Conservation (phyloP, 768 basidiomycete genomes). For the Lactarius evosmus region DNA sequence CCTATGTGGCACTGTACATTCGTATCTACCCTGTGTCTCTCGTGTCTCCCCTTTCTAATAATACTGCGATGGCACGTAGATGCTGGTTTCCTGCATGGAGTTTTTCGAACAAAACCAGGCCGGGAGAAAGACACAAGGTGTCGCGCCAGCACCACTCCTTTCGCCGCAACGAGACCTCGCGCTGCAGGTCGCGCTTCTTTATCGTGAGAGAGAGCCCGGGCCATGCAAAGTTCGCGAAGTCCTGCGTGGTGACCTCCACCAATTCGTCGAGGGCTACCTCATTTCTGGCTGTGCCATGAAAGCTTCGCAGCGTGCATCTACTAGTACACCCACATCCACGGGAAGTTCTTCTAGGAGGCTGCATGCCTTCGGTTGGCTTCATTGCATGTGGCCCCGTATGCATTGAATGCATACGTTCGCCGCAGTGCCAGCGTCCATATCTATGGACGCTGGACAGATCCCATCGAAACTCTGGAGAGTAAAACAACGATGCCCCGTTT, state of each 20-base stretch:
- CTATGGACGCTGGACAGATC: conserved; percentile 96
- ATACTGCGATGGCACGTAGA: conserved; percentile 94
- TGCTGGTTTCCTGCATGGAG: conserved; percentile 93
- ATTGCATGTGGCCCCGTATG: conserved; percentile 88
- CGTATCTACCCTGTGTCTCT: too few relatives aligned
- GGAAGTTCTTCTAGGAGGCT: conserved; percentile 96
- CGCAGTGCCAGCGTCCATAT: conserved; percentile 98
- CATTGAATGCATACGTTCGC: conserved; percentile 96
- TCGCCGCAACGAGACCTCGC: neutral
- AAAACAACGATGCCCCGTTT: conserved; percentile 97
- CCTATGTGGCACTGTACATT: too few relatives aligned
- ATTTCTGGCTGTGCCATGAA: conserved; percentile 97
- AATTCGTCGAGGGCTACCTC: conserved; percentile 95
- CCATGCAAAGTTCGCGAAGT: conserved; percentile 99
- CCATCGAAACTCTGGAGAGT: conserved; percentile 98
- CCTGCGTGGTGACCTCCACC: conserved; percentile 96
- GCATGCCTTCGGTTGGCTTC: conserved; percentile 80
- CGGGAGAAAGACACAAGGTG: conserved; percentile 93
- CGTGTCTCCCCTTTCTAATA: too few relatives aligned
- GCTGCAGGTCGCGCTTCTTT: conserved; percentile 78
- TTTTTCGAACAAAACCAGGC: conserved; percentile 98
- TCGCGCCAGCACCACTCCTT: conserved; percentile 24
- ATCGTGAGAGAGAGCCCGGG: conserved; percentile 97
- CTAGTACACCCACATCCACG: too few relatives aligned
- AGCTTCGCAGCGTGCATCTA: conserved; percentile 96